Evolutionary conservation across 78 protist genomes (phyloP).

Genomic region (Dictyostelium capitatum): DNA sequence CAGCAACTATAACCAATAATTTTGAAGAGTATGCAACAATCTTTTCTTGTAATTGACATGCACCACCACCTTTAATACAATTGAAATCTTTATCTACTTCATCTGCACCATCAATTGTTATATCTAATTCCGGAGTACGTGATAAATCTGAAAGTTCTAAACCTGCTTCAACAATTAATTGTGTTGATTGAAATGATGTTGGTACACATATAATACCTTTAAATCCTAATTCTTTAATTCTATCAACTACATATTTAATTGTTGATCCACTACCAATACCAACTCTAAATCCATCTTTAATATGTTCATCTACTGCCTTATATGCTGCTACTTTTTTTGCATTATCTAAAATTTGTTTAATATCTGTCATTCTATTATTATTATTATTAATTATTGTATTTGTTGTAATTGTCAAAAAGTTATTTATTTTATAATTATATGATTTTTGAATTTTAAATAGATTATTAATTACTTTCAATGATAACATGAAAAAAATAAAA

Average conservation of each 20-base stretch:
- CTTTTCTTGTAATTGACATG: constrained; percentile 88
- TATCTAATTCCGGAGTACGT: constrained; percentile 80
- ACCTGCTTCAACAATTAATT: constrained; percentile 59
- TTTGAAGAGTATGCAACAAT: constrained; percentile 83
- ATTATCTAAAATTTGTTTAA: constrained; percentile 29
- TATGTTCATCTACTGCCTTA: constrained; percentile 87
- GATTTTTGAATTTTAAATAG: neutral
- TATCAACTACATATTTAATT: constrained; percentile 91
- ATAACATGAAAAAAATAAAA: neutral
- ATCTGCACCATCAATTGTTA: constrained; percentile 94
- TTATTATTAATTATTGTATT: neutral
- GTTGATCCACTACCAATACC: constrained; percentile 95
- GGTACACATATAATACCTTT: constrained; percentile 84
- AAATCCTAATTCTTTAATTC: constrained; percentile 57
- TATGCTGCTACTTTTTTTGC: constrained; percentile 84
- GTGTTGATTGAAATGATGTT: constrained; percentile 91
- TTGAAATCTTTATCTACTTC: constrained; percentile 84
- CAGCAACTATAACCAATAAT: constrained; percentile 87
- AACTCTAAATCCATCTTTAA: constrained; percentile 60
- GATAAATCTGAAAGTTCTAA: constrained; percentile 77
- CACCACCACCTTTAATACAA: constrained; percentile 90
- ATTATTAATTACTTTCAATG: neutral
- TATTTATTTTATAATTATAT: neutral
- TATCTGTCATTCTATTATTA: neutral
- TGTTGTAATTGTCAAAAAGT: neutral